Conservation (phyloP, 495 filamentous ascomycete genomes). For the Pseudoneurospora amorphoporcata region DNA sequence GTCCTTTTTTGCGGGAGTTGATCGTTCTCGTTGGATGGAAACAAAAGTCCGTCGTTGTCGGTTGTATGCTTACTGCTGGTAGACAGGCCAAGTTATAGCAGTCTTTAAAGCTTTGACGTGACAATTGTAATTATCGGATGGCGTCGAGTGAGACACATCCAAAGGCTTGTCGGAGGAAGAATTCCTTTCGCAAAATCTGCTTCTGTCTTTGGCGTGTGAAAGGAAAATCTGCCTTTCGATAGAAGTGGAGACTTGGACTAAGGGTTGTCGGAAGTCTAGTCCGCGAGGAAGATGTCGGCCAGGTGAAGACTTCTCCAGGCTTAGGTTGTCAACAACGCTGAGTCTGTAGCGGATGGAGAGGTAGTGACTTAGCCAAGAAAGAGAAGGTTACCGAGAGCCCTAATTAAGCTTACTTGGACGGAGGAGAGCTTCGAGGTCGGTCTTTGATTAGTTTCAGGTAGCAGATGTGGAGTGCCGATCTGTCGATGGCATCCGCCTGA, state of each 20-base stretch:
- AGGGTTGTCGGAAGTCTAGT: not conserved
- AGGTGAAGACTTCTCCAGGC: not conserved
- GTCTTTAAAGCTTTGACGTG: not conserved
- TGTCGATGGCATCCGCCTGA: constrained; percentile 7
- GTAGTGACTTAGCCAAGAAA: not conserved
- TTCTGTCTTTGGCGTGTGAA: not conserved
- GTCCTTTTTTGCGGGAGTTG: not conserved
- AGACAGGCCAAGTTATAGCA: not conserved
- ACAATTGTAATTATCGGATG: not conserved
- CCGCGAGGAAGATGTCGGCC: not conserved
- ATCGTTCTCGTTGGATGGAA: not conserved
- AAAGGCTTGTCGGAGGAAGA: not conserved
- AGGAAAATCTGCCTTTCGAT: not conserved
- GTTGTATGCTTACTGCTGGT: not conserved
- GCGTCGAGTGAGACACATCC: not conserved
- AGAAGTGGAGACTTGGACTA: not conserved
- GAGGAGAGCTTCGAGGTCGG: not conserved
- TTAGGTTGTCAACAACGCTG: not conserved
- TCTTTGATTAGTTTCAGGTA: not conserved
- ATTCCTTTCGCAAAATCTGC: not conserved
- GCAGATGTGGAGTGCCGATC: constrained; percentile 20
- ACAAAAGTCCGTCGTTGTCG: not conserved
- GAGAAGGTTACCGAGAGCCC: not conserved
- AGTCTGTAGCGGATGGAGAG: not conserved
- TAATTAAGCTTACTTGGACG: not conserved